A percentile compares a stretch with the other conserved stretches of the same genome.
phyloP scores from a whole-genome alignment of 2,329 filamentous ascomycete genomes.

The Paecilomyces variotii region DNA sequence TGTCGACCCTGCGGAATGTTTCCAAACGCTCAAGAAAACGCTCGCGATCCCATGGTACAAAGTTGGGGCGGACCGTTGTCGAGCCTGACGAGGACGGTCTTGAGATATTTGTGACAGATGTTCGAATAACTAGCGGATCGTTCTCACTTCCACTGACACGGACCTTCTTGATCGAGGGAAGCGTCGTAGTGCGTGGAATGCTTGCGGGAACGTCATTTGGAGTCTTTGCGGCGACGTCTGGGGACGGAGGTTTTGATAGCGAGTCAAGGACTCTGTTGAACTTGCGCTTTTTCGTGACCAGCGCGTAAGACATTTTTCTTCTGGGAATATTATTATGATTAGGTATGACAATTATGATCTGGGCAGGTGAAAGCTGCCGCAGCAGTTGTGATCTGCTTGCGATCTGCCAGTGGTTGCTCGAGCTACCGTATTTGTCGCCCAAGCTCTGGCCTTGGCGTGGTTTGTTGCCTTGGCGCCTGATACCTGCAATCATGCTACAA shows the following conservation, averaged over 20 bases:
- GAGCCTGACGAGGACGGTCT: constrained; percentile 24
- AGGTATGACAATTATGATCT: background rate
- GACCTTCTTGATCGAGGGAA: constrained; percentile 26
- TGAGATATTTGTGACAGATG: constrained; percentile 10
- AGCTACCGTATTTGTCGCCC: background rate
- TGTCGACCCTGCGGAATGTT: constrained; percentile 83
- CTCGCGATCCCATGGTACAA: constrained; percentile 76
- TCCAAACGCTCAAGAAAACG: constrained; percentile 73
- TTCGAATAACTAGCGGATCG: constrained; percentile 4
- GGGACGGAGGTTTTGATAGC: constrained; percentile 26
- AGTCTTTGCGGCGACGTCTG: constrained; percentile 13
- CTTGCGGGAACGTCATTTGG: constrained; percentile 12
- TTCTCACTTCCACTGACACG: constrained; percentile 19
- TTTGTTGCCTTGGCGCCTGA: background rate
- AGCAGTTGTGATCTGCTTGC: background rate
- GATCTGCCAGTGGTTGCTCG: background rate
- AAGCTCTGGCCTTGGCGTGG: background rate
- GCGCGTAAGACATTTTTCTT: constrained; percentile 33
- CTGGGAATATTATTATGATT: background rate
- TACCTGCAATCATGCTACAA: background rate
- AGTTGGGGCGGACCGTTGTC: constrained; percentile 50
- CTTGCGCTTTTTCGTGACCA: constrained; percentile 41
- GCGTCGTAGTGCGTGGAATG: constrained; percentile 7
- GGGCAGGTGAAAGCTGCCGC: background rate
- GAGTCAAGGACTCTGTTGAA: constrained; percentile 41